Percentiles rank a stretch among this genome's conserved stretches.
Evolutionary conservation across 495 filamentous ascomycete species (phyloP).

Genomic region (Wilcoxina mikolae): DNA sequence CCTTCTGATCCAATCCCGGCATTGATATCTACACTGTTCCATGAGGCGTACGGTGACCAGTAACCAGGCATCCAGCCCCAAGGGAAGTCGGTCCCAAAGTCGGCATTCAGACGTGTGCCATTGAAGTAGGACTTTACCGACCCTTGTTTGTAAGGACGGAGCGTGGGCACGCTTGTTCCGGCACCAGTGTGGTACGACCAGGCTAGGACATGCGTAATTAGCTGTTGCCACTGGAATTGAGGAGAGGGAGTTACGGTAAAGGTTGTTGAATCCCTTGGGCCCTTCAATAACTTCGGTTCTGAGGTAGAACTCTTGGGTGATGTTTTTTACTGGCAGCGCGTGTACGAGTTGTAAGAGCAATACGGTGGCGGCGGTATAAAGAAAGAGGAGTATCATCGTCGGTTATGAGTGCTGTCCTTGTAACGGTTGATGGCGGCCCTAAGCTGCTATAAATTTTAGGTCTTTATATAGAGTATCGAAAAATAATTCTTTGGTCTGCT

Average conservation of each 20-base stretch:
- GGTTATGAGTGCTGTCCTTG: no score
- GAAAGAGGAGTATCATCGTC: not conserved
- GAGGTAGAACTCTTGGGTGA: not conserved
- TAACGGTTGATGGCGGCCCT: no score
- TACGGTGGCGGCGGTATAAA: not conserved
- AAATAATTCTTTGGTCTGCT: no score
- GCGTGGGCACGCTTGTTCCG: not conserved
- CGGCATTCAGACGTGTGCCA: not conserved
- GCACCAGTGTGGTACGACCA: not conserved
- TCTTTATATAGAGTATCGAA: no score
- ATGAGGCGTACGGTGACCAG: not conserved
- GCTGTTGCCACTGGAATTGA: not conserved
- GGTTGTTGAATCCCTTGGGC: not conserved
- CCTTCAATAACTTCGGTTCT: not conserved
- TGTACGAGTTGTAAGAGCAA: not conserved
- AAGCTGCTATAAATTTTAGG: no score
- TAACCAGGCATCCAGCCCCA: not conserved
- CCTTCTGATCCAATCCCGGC: not conserved
- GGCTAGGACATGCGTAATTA: not conserved
- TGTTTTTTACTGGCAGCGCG: not conserved
- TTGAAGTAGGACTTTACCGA: not conserved
- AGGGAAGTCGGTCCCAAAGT: not conserved
- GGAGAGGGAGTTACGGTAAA: not conserved
- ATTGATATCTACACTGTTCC: not conserved
- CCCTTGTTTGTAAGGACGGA: not conserved